Evolutionary conservation across 2,329 filamentous ascomycete genomes (phyloP).

Genomic region (Penicillium capsulatum): DNA sequence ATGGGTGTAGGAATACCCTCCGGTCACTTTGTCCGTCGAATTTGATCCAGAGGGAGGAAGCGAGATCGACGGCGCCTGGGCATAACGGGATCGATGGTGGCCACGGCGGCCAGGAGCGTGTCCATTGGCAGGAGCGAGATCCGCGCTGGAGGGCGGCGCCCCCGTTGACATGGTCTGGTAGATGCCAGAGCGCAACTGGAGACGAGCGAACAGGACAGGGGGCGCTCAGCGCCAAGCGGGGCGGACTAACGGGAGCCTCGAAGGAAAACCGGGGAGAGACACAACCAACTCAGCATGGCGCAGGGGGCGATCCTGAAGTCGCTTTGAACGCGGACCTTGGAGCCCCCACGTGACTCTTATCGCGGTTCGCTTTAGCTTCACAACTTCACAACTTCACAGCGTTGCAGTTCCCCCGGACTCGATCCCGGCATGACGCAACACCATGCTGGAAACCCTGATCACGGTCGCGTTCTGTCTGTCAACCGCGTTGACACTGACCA

Average conservation of each 20-base stretch:
- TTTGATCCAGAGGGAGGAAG: constrained; percentile 19
- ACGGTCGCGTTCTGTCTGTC: constrained; percentile 44
- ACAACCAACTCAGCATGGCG: neutral
- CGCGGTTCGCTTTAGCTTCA: neutral
- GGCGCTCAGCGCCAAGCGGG: constrained; percentile 11
- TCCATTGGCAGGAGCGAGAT: constrained; percentile 25
- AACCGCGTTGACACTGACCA: constrained; percentile 47
- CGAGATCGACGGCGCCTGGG: constrained; percentile 26
- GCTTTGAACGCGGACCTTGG: too few species aligned
- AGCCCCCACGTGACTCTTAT: constrained; percentile 12
- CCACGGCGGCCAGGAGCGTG: constrained; percentile 30
- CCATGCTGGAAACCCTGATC: constrained; percentile 36
- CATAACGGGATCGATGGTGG: constrained; percentile 34
- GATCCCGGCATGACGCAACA: neutral
- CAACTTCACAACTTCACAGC: neutral
- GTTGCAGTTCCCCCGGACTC: neutral
- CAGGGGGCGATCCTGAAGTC: too few species aligned
- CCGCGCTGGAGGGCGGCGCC: constrained; percentile 28
- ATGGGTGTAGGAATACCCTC: constrained; percentile 24
- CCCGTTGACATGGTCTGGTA: constrained; percentile 34
- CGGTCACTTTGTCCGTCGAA: constrained; percentile 9
- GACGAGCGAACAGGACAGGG: constrained; percentile 14
- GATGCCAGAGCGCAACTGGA: constrained; percentile 7
- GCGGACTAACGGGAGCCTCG: neutral
- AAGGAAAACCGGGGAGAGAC: neutral